Percentiles rank a stretch among this genome's conserved stretches.
Evolutionary conservation across 768 basidiomycete genomes (phyloP).

Genomic region (Boletellus ananiceps): DNA sequence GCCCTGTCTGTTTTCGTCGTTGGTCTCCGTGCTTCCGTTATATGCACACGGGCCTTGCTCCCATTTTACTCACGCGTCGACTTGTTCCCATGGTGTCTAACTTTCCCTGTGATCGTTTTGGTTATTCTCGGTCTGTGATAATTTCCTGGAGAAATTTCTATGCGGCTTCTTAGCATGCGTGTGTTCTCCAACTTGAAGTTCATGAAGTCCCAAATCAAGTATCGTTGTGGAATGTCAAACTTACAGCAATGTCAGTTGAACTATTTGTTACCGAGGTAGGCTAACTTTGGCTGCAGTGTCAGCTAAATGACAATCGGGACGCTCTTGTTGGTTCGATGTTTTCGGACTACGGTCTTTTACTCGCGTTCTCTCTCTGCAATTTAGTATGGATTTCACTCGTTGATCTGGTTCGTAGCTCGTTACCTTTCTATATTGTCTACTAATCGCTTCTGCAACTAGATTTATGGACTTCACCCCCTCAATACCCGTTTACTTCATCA

Average conservation of each 20-base stretch:
- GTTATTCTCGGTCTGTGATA: conserved; percentile 18
- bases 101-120: conserved; percentile 20
- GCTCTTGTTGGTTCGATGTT: conserved; percentile 15
- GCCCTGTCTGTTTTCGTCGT: conserved; percentile 12
- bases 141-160: conserved; percentile 19
- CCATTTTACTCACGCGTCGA: conserved; percentile 7
- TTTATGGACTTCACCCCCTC: conserved; percentile 19
- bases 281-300: background rate
- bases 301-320: conserved; percentile 4
- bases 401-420: conserved; percentile 22
- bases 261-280: conserved; percentile 28
- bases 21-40: conserved; percentile 15
- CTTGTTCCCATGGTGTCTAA: conserved; percentile 20
- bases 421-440: background rate
- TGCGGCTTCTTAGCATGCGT: conserved; percentile 28
- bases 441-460: conserved; percentile 7
- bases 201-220: conserved; percentile 1
- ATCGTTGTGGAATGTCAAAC: background rate
- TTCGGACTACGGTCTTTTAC: conserved; percentile 10
- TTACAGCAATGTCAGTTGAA: background rate
- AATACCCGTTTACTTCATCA: conserved; percentile 19
- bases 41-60: conserved; percentile 14
- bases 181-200: conserved; percentile 30
- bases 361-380: conserved; percentile 18
- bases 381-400: conserved; percentile 18